Conservation (phyloP, 129 eudicot genomes). For the Gnaphalium uliginosum region DNA sequence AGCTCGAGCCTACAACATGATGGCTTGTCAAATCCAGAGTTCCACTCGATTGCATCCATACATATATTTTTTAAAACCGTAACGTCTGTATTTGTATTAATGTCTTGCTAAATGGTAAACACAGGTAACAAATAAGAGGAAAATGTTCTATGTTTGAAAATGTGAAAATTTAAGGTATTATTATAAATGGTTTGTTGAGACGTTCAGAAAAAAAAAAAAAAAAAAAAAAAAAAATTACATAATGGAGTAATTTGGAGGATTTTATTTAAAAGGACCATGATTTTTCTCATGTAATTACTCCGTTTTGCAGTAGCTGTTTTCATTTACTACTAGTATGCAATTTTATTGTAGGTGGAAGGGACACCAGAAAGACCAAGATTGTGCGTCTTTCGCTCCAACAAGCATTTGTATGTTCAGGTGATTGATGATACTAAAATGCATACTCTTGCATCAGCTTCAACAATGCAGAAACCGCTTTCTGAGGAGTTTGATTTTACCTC, state of each 20-base stretch:
- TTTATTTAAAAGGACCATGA: constrained; percentile 1
- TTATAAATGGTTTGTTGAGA: constrained; percentile 18
- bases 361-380: constrained; percentile 93
- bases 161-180: background rate
- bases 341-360: constrained; percentile 69
- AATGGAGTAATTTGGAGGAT: constrained; percentile 9
- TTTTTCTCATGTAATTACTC: background rate
- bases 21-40: too few species aligned
- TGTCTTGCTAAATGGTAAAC: background rate
- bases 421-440: constrained; percentile 95
- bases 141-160: background rate
- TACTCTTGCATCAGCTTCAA: constrained; percentile 96
- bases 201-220: constrained; percentile 8
- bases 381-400: constrained; percentile 91
- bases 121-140: constrained; percentile 3
- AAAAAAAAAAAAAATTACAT: background rate
- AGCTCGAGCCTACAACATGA: too few species aligned
- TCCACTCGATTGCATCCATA: too few species aligned
- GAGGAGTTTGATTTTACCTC: constrained; percentile 76
- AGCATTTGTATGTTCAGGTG: constrained; percentile 89
- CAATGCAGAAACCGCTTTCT: constrained; percentile 80
- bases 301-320: constrained; percentile 12
- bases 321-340: background rate
- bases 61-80: too few species aligned
- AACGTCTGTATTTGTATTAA: background rate